phyloP scores from a whole-genome alignment of 129 eudicot genomes.

The Helianthus annuus region HanXRQr2.0-SUNRISE NC_035434.2:144865057-144865556 shows the following conservation, averaged over 20 bases:
- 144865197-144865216: constrained; percentile 77
- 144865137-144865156: constrained; percentile 73
- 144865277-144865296: constrained; percentile 37
- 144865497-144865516: constrained; percentile 59
- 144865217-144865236: constrained; percentile 78
- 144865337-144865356: constrained; percentile 6
- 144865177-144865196: constrained; percentile 60
- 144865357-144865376: constrained; percentile 82
- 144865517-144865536: constrained; percentile 62
- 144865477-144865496: constrained; percentile 86
- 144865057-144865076: neutral
- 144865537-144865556: constrained; percentile 73
- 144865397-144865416: constrained; percentile 55
- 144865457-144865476: constrained; percentile 66
- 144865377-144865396: constrained; percentile 86
- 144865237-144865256: constrained; percentile 76
- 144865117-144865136: constrained; percentile 63
- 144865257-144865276: constrained; percentile 78
- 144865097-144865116: constrained; percentile 94
- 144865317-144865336: neutral
- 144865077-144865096: constrained; percentile 34
- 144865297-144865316: neutral
- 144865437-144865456: constrained; percentile 67
- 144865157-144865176: constrained; percentile 56
- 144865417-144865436: constrained; percentile 60